These are phyloP conservation scores for Lignosus rhinocerotis DNA, from an alignment of 1,284 basidiomycete species.

Conservation along the genomic window DNA sequence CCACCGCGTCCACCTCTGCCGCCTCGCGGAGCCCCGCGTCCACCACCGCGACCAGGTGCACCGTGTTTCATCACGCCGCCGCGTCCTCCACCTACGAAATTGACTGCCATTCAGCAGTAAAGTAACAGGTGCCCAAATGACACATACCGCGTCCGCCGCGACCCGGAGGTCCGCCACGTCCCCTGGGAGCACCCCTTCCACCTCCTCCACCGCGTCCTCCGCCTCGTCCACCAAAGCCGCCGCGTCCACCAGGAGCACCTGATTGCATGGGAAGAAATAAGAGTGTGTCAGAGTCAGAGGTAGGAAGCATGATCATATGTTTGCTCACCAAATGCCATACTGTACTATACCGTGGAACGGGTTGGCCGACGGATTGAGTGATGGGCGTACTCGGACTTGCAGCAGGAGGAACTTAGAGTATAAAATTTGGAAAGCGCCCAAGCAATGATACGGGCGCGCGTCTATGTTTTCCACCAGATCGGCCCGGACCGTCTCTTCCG, in stretches of 20 bases:
- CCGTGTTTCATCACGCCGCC: slow-evolving; percentile 42
- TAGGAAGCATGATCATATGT: too few relatives aligned
- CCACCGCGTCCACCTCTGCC: slow-evolving; percentile 53
- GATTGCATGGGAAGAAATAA: neutral
- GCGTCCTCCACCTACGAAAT: slow-evolving; percentile 36
- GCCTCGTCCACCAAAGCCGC: slow-evolving; percentile 37
- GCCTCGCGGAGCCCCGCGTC: slow-evolving; percentile 48
- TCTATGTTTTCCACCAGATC: too few relatives aligned
- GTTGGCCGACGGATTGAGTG: slow-evolving; percentile 1
- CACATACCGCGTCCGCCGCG: slow-evolving; percentile 31
- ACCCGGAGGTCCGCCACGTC: slow-evolving; percentile 26
- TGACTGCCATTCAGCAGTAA: neutral
- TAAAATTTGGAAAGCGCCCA: slow-evolving; percentile 21
- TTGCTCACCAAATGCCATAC: slow-evolving; percentile 37
- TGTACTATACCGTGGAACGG: neutral
- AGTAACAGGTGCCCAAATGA: neutral
- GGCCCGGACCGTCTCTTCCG: too few relatives aligned
- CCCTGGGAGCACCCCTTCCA: slow-evolving; percentile 26
- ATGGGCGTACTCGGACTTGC: slow-evolving; percentile 8
- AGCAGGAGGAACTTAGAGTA: slow-evolving; percentile 1
- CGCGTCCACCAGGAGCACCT: slow-evolving; percentile 41
- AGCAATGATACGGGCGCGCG: neutral
- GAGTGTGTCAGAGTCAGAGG: neutral
- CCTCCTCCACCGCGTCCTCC: slow-evolving; percentile 33
- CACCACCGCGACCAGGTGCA: slow-evolving; percentile 33